Conservation (phyloP, 768 basidiomycete species). For the Boletus subparvulus region DNA sequence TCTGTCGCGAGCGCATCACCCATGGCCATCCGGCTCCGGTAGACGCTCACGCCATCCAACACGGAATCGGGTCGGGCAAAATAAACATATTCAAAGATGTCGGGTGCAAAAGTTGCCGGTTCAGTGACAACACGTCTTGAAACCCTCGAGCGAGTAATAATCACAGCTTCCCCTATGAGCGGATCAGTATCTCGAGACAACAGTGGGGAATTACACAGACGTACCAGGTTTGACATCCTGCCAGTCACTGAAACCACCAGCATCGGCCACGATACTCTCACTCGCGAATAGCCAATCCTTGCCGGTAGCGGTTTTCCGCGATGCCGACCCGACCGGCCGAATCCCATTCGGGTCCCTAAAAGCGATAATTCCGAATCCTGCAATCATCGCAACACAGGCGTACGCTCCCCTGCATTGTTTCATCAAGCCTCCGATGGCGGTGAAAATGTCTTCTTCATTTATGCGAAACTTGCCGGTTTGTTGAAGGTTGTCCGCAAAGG, state of each 20-base stretch:
- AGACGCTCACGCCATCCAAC: conserved; percentile 94
- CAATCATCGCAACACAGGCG: conserved; percentile 98
- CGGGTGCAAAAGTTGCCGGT: conserved; percentile 82
- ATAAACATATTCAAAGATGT: conserved; percentile 99
- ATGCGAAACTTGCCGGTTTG: conserved; percentile 99
- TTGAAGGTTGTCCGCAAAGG: conserved; percentile 96
- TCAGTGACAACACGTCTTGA: conserved; percentile 72
- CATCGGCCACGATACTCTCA: conserved; percentile 96
- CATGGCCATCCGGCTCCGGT: conserved; percentile 99
- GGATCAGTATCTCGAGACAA: conserved; percentile 1
- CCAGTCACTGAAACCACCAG: conserved; percentile 89
- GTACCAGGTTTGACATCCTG: conserved; percentile 88
- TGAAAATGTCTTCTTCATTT: conserved; percentile 99
- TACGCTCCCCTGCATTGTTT: conserved; percentile 88
- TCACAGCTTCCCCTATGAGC: conserved; percentile 82
- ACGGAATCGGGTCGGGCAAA: conserved; percentile 98
- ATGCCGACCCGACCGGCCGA: conserved; percentile 85
- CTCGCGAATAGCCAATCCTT: conserved; percentile 89
- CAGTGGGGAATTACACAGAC: conserved; percentile 13
- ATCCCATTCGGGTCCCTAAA: conserved; percentile 99
- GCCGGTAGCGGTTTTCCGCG: conserved; percentile 56
- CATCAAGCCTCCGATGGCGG: conserved; percentile 88
- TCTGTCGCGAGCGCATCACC: conserved; percentile 92
- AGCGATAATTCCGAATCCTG: conserved; percentile 96
- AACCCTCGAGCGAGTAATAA: conserved; percentile 82